Percentiles rank a stretch among this genome's conserved stretches.
Conservation (phyloP, 192 early-diverging fungal species). For the Podila horticola region DNA sequence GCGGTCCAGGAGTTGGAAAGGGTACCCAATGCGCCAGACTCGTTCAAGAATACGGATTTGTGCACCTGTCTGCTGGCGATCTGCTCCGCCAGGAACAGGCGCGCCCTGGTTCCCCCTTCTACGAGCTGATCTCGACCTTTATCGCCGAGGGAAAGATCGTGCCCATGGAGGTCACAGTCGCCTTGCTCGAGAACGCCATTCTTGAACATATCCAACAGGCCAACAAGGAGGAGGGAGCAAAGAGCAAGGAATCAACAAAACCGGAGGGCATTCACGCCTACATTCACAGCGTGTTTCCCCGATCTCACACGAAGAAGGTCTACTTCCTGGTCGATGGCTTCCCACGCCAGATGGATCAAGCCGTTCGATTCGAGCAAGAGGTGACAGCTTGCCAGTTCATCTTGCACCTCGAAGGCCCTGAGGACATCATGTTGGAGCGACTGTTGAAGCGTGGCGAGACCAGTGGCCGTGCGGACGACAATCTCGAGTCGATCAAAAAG, state of each 20-base stretch:
- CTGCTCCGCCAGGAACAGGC: constrained; percentile 66
- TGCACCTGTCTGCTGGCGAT: constrained; percentile 70
- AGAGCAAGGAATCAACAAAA: not conserved
- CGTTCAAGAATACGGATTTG: constrained; percentile 52
- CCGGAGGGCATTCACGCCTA: constrained; percentile 13
- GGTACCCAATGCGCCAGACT: constrained; percentile 68
- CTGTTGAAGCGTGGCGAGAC: constrained; percentile 68
- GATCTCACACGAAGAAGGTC: not conserved
- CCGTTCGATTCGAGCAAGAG: constrained; percentile 38
- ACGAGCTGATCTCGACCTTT: constrained; percentile 48
- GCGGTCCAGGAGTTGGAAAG: constrained; percentile 10
- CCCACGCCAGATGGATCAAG: constrained; percentile 72
- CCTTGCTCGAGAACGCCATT: constrained; percentile 27
- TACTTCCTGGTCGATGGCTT: constrained; percentile 75
- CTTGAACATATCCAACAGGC: not conserved
- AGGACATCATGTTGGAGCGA: constrained; percentile 58
- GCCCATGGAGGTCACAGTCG: constrained; percentile 51
- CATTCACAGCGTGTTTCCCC: not conserved
- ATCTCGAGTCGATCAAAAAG: constrained; percentile 65
- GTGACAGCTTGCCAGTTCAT: constrained; percentile 46
- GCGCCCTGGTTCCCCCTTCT: constrained; percentile 49
- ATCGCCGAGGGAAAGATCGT: constrained; percentile 75
- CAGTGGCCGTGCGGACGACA: constrained; percentile 68
- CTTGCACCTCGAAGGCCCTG: constrained; percentile 66
- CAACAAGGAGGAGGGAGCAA: not conserved